Conservation (phyloP, 345 rosid species). For the Nasturtium officinale region DNA sequence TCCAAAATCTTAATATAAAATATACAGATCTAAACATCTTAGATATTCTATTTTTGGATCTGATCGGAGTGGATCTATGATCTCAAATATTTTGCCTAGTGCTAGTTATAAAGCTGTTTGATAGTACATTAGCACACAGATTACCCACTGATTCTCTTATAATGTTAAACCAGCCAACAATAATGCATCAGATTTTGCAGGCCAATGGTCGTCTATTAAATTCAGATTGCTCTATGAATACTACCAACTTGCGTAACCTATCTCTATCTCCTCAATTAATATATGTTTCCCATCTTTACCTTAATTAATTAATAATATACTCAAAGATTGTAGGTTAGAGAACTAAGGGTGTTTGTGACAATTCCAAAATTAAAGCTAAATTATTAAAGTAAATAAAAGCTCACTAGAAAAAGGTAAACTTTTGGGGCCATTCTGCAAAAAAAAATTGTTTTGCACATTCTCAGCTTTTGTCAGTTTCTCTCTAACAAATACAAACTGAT, state of each 20-base stretch:
- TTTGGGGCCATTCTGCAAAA: background rate
- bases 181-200: background rate
- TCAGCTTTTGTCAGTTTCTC: constrained; percentile 17
- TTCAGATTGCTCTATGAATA: background rate
- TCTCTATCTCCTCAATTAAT: background rate
- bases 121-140: background rate
- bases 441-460: background rate
- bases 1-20: too few relatives aligned
- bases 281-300: background rate
- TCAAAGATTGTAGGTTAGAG: background rate
- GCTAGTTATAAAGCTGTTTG: too few relatives aligned
- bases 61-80: too few relatives aligned
- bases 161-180: background rate
- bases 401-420: background rate
- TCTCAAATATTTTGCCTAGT: too few relatives aligned
- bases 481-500: background rate
- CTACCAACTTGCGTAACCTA: background rate
- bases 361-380: background rate
- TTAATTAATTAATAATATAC: too few relatives aligned
- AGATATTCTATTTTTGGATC: too few relatives aligned
- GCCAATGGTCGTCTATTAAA: background rate
- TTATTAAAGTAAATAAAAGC: background rate
- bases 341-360: background rate
- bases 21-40: too few relatives aligned
- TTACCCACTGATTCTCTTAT: background rate